A percentile compares a stretch with the other conserved stretches of the same genome.
These are phyloP conservation scores for Ceratocystis ficicola DNA, from an alignment of 2,329 filamentous ascomycete genomes.

Conservation along the genomic window DNA sequence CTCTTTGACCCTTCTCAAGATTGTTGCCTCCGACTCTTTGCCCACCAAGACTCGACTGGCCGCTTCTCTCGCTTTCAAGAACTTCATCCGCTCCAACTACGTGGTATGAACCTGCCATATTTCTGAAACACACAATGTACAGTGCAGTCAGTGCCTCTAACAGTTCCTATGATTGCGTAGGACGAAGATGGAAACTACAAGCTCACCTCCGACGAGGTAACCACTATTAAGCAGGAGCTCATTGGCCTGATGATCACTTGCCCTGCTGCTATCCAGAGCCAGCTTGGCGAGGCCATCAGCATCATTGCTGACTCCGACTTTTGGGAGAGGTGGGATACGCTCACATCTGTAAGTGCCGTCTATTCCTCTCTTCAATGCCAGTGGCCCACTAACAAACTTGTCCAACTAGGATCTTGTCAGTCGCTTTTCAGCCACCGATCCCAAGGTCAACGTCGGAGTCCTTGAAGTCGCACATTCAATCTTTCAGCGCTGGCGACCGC, in stretches of 20 bases:
- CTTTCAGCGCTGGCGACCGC: slow-evolving; percentile 86
- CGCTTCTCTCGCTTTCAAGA: slow-evolving; percentile 92
- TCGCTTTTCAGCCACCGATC: slow-evolving; percentile 68
- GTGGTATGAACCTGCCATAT: slow-evolving; percentile 41
- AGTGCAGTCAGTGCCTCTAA: not conserved
- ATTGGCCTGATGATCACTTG: slow-evolving; percentile 95
- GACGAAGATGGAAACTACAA: slow-evolving; percentile 93
- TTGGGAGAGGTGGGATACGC: slow-evolving; percentile 89
- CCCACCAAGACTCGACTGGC: slow-evolving; percentile 71
- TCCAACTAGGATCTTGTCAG: slow-evolving; percentile 64
- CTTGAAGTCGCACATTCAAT: slow-evolving; percentile 97
- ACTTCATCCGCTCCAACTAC: slow-evolving; percentile 91
- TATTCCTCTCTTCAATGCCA: not conserved
- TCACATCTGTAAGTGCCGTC: slow-evolving; percentile 41
- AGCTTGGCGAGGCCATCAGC: slow-evolving; percentile 92
- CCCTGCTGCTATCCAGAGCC: slow-evolving; percentile 74
- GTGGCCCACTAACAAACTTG: not conserved
- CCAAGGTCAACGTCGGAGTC: slow-evolving; percentile 81
- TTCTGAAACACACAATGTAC: not conserved
- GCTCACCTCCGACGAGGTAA: slow-evolving; percentile 68
- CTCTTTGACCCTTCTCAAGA: slow-evolving; percentile 76
- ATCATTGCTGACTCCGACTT: slow-evolving; percentile 97
- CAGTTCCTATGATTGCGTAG: slow-evolving; percentile 29
- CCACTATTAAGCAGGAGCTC: slow-evolving; percentile 84
- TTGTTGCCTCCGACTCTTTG: slow-evolving; percentile 64